phyloP scores from a whole-genome alignment of 2,329 filamentous ascomycete species.

The Leptographium flavum region DNA sequence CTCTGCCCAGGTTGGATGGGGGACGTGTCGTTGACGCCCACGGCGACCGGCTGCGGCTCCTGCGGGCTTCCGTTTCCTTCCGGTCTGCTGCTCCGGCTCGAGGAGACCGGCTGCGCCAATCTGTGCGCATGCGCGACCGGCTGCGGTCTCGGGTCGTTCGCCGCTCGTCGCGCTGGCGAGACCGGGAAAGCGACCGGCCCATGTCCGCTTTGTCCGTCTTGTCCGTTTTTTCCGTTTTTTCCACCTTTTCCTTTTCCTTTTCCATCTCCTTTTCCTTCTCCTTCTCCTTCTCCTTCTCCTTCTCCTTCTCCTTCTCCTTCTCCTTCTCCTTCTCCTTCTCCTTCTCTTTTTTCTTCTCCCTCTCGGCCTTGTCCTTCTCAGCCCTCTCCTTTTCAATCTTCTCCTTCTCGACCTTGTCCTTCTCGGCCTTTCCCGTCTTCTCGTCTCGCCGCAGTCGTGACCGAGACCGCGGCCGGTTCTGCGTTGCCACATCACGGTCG shows the following conservation, averaged over 20 bases:
- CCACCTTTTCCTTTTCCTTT: background rate
- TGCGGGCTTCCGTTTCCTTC: conserved; percentile 16
- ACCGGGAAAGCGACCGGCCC: conserved; percentile 1
- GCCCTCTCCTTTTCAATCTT: background rate
- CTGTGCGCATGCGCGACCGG: conserved; percentile 3
- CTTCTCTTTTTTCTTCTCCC: background rate
- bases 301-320: background rate
- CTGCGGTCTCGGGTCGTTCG: conserved; percentile 2
- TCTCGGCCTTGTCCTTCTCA: too few species aligned
- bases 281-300: too few species aligned
- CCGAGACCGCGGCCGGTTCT: conserved; percentile 6
- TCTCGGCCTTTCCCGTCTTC: background rate
- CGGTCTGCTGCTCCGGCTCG: background rate
- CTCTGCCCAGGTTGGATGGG: conserved; percentile 26
- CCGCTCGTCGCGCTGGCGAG: background rate
- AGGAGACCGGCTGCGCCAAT: background rate
- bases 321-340: background rate
- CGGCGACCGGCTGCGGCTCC: conserved; percentile 30
- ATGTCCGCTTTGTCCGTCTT: background rate
- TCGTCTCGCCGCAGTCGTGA: background rate
- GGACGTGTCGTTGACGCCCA: conserved; percentile 17
- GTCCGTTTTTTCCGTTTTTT: too few species aligned
- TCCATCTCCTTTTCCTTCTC: background rate
- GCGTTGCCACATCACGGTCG: background rate
- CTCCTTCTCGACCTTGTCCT: background rate